Base-by-base conservation (phyloP, 139 green algal genomes). In the Eudorina sp. region DNA sequence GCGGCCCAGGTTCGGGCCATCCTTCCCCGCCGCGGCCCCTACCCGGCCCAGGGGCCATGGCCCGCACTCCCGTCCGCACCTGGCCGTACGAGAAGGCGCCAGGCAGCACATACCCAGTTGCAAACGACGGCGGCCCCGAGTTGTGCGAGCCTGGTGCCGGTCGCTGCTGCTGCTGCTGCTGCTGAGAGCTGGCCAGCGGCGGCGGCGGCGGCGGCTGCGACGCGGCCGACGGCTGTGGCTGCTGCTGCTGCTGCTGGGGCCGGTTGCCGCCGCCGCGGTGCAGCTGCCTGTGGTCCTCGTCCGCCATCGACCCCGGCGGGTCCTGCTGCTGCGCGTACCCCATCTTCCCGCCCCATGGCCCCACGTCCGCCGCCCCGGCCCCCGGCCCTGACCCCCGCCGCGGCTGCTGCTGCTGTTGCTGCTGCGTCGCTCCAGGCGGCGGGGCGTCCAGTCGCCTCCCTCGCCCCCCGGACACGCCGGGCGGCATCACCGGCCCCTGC, bases 61-160 rank as follows among this genome's bases (percentile, higher is more conserved):
- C n/a, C n/a, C n/a, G n/a, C n/a, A n/a, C n/a, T n/a, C 38, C 69
- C 1, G 11, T 2, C 25, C 60, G 60, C 41, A 80, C 72, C 72
- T 80, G 72, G 27, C 72, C 72, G 29, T 38, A 80, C 45, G 40
- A 51, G 72, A 80, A 80, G 16, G 72, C 41, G 8, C 43, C 72
- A 19, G 43, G 72, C 45, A 60, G 45, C 40, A 82, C 46, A n/a
- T 62, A 64, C 45, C 14, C 27, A 5, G 38, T 31, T 29, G 31
- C 29, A 13, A 82, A 62, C 31, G 46, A 23, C 27, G 7, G 25
- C 45, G 41, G 14, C 8, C n/a, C n/a, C 14, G 16, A 1, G 46
- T 23, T 36, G 4, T 53, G 8, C 6, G 70, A 36, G 41, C 21
- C 40, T 40, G 23, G 25, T 25, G 27, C 40, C 23, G 14, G 21